A percentile compares a stretch with the other conserved stretches of the same genome.
Evolutionary conservation across 1,284 basidiomycete genomes (phyloP).

Genomic region (Puccinia coronata): DNA sequence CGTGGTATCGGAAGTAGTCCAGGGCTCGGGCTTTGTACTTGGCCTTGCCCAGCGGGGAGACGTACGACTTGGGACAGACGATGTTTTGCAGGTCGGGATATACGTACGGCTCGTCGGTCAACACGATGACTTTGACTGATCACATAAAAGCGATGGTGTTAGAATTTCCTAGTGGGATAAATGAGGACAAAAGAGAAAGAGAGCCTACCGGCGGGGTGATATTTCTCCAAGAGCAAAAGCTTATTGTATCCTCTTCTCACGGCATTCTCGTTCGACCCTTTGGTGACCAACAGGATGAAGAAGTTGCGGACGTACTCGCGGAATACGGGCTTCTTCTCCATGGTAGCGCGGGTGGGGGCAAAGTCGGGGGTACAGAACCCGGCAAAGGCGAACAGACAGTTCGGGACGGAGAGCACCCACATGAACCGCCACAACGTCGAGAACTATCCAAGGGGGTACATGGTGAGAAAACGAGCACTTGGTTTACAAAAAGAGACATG

Average conservation of each 20-base stretch:
- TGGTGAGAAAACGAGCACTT: neutral
- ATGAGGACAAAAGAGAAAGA: neutral
- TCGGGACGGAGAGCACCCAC: conserved; percentile 59
- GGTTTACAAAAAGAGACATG: neutral
- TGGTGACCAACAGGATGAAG: conserved; percentile 60
- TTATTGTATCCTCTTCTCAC: conserved; percentile 60
- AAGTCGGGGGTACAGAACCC: conserved; percentile 58
- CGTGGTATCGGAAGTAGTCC: conserved; percentile 60
- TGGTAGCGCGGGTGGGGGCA: conserved; percentile 57
- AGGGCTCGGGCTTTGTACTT: conserved; percentile 62
- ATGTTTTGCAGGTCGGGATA: conserved; percentile 61
- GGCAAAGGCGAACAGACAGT: conserved; percentile 59
- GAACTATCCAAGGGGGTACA: conserved; percentile 52
- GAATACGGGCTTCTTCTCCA: conserved; percentile 59
- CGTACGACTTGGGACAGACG: conserved; percentile 60
- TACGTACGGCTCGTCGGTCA: conserved; percentile 61
- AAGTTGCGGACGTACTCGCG: conserved; percentile 60
- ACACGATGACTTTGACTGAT: conserved; percentile 59
- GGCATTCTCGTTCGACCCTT: conserved; percentile 60
- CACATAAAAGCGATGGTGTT: neutral
- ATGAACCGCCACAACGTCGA: conserved; percentile 60
- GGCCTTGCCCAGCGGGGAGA: conserved; percentile 60
- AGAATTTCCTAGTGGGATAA: no score
- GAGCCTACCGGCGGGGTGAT: conserved; percentile 57
- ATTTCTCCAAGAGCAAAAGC: conserved; percentile 60